Evolutionary conservation across 2,329 filamentous ascomycete species (phyloP), one percentile per base, ranked within the genome.

Genomic region (Microsporum canis): DNA sequence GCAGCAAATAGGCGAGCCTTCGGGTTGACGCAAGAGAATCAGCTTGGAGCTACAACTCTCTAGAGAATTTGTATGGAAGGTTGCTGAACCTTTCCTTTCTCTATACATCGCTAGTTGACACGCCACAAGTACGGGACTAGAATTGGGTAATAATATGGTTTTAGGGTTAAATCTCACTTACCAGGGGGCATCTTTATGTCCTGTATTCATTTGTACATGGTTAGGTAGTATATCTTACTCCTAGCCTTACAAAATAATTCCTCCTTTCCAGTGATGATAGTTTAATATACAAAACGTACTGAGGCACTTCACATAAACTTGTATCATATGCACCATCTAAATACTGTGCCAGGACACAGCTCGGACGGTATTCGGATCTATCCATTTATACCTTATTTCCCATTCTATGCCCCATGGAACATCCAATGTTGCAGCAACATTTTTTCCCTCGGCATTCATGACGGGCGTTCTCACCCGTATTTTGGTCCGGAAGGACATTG

Each of bases 371-470:
- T 60, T 67, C 27, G 63, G 65, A 62, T 76, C 73, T 63, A 76
- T 64, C 64, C 67, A 70, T 68, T 75, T 76, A 66, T 72, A 76
- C 65, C 66, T 70, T 69, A 74, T 74, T 60, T 75, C 68, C 68
- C 72, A 76, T n/a, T 64, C 65, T 5, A 76, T 49, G n/a, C 39
- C 66, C 67, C 68, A 71, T 36, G 23, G 60, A 27, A 36, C 33
- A 58, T 60, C 14, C 53, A 59, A 4, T 23, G 45, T 31, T 59
- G 57, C 29, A 17, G 12, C 31, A 31, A 2, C 14, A 5, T 4
- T 41, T n/a, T 5, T 8, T 2, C 27, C 23, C 17, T 14, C 33
- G 5, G 27, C 36, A 31, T 43, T 36, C 3, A 14, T 2, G 33
- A 57, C 7, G 12, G 55, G 55, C 10, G 36, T n/a, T 41, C 34